Evolutionary conservation across 208 protist species (phyloP).

Genomic region (Acanthamoeba castellanii): DNA sequence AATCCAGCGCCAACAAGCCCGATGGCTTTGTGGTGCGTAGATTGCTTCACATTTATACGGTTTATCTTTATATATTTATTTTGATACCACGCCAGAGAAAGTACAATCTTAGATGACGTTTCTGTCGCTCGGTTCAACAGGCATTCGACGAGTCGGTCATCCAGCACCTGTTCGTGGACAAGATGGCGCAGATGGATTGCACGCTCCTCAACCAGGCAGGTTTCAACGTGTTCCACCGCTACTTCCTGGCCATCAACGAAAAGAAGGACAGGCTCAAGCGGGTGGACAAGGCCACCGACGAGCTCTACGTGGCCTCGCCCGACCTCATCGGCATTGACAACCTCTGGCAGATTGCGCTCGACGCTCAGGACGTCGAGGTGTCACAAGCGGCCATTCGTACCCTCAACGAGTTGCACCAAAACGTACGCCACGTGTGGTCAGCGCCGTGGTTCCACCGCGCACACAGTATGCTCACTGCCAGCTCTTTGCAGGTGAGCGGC

Average conservation of each 20-base stretch:
- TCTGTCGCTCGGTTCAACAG: not conserved
- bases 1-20: conserved; percentile 72
- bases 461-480: not conserved
- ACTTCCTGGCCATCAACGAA: conserved; percentile 82
- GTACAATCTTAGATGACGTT: not conserved
- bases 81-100: too few relatives aligned
- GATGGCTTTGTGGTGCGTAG: conserved; percentile 70
- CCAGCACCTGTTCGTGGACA: conserved; percentile 82
- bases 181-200: conserved; percentile 82
- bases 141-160: conserved; percentile 79
- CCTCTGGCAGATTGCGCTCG: conserved; percentile 80
- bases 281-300: conserved; percentile 47
- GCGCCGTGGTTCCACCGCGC: too few relatives aligned
- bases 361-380: conserved; percentile 68
- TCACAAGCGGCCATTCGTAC: conserved; percentile 76
- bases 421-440: not conserved
- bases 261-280: conserved; percentile 73
- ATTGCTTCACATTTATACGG: not conserved
- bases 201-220: conserved; percentile 67
- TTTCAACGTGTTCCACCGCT: conserved; percentile 81
- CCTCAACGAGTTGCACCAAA: conserved; percentile 77
- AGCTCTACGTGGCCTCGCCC: conserved; percentile 64
- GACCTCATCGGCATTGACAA: conserved; percentile 70
- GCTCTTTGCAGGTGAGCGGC: not conserved
- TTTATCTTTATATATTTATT: not conserved